Conservation (phyloP, 805 yeast species). For the Candida namnaoensis region DNA sequence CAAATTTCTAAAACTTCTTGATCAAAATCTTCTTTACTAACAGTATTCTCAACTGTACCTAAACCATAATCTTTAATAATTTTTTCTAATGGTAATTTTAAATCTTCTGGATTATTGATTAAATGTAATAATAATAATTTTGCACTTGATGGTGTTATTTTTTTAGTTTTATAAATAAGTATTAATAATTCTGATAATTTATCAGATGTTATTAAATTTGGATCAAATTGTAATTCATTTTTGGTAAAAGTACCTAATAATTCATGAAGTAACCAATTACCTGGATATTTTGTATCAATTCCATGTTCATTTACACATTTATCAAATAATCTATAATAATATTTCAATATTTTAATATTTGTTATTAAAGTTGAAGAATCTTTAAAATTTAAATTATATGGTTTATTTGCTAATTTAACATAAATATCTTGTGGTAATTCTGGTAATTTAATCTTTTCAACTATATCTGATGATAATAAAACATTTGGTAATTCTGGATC, state of each 20-base stretch:
- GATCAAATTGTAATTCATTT: conserved; percentile 27
- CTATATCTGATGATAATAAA: conserved; percentile 32
- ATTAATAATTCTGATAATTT: conserved; percentile 47
- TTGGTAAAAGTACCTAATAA: conserved; percentile 61
- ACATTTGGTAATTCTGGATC: conserved; percentile 80
- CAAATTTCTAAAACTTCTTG: conserved; percentile 21
- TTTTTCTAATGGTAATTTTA: conserved; percentile 22
- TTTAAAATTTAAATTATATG: conserved; percentile 52
- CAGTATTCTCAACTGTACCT: conserved; percentile 20
- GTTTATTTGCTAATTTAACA: conserved; percentile 31
- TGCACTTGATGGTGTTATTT: conserved; percentile 60
- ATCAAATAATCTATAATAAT: conserved; percentile 38
- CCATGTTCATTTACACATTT: conserved; percentile 15
- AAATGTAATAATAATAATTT: conserved; percentile 56
- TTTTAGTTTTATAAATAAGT: conserved; percentile 31
- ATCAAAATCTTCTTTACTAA: conserved; percentile 25
- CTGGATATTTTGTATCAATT: conserved; percentile 31
- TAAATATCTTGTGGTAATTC: conserved; percentile 54
- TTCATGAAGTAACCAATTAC: conserved; percentile 82
- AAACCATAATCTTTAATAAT: conserved; percentile 51
- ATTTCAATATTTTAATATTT: conserved; percentile 39
- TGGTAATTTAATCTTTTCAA: conserved; percentile 34
- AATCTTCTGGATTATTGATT: conserved; percentile 37
- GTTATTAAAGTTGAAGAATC: conserved; percentile 68
- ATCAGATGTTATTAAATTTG: conserved; percentile 25